These are phyloP conservation scores for Chrysoporthe deuterocubensis DNA, from an alignment of 2,329 filamentous ascomycete genomes.

Conservation along the genomic window DNA sequence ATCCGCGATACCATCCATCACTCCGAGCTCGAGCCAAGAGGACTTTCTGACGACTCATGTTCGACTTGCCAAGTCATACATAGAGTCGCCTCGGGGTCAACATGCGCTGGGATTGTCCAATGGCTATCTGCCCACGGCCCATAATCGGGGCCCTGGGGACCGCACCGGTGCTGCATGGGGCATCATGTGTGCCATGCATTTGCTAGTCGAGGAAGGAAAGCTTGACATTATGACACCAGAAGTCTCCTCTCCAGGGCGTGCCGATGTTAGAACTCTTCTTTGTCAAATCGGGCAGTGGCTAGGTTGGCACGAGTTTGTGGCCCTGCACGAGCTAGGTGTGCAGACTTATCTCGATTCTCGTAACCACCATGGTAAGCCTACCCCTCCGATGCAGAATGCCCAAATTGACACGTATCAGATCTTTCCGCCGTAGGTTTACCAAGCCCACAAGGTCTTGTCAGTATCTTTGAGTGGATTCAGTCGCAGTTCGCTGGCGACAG, in stretches of 20 bases:
- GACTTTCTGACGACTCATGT: constrained; percentile 57
- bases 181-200: constrained; percentile 76
- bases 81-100: constrained; percentile 62
- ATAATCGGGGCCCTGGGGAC: constrained; percentile 55
- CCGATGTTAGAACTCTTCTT: constrained; percentile 71
- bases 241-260: constrained; percentile 47
- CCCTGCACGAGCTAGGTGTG: constrained; percentile 57
- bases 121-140: constrained; percentile 71
- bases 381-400: constrained; percentile 12
- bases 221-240: constrained; percentile 64
- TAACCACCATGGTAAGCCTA: constrained; percentile 46
- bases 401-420: constrained; percentile 34
- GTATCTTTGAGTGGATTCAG: constrained; percentile 59
- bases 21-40: constrained; percentile 30
- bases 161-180: constrained; percentile 67
- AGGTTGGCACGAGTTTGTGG: constrained; percentile 62
- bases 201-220: constrained; percentile 89
- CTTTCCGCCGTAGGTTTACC: constrained; percentile 29
- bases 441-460: constrained; percentile 39
- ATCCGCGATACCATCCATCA: constrained; percentile 10
- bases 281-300: constrained; percentile 85
- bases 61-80: constrained; percentile 66
- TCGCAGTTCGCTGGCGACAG: constrained; percentile 46
- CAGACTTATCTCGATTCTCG: constrained; percentile 49
- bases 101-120: constrained; percentile 50